Evolutionary conservation across 1,284 basidiomycete genomes (phyloP), one percentile per base, ranked within the genome.

Genomic region (Papiliotrema flavescens): DNA sequence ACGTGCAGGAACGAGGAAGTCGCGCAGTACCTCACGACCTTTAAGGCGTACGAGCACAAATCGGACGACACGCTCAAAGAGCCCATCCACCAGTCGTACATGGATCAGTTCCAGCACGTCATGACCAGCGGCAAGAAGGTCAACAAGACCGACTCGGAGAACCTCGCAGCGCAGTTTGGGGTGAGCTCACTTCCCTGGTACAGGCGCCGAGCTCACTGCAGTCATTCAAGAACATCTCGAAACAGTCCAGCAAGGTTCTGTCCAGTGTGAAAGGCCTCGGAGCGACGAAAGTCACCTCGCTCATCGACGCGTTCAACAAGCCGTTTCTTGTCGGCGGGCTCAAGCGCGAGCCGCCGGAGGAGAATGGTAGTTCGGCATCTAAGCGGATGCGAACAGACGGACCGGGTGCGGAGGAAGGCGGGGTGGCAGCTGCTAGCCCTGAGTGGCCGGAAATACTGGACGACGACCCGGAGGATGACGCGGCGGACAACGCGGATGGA

Each of bases 71-170:
- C 91, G 62, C 94, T 99, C 77, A 95, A 94, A 74, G 94, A 97
- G 72, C 85, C 90, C 24, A 80, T 90, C 5, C 90, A 93, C 69
- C 90, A 94, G 64, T 88, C 90, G 64, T 93, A 96, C 69, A 76
- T 83, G 57, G 84, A 89, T 5, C 83, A 92, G 65, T 77, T 98
- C 14, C 88, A 89, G 39, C 84, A 85, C n/a, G 84, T 90, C 0
- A 79, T 99, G 35, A 98, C 95, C 0, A 86, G 85, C 61, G 89
- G 98, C 61, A 87, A 84, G 66, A 93, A 90, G 64, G 88, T 99
- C 54, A 98, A 98, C 78, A 97, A 95, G 80, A 98, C 95, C 0
- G 96, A 99, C 68, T 92, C 95, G 0, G 85, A 93, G 74, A 96
- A 94, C 1, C 78, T 99, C 24, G 83, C 89, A n/a, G 87, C 88